phyloP scores from a whole-genome alignment of 768 basidiomycete genomes.

The Amanita fuliginea region DNA sequence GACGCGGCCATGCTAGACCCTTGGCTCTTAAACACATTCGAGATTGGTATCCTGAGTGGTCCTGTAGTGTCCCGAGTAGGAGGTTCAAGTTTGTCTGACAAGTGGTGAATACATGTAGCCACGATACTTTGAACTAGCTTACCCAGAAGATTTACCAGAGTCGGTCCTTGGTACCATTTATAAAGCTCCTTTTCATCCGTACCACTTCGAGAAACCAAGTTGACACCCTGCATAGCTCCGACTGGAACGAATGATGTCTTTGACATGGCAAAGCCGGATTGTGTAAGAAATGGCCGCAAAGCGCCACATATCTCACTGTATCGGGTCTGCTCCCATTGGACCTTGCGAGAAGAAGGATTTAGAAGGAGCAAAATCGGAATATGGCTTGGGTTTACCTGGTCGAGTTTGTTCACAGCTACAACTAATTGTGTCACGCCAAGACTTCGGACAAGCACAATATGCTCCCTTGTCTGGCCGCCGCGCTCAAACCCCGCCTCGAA shows the following conservation, averaged over 20 bases:
- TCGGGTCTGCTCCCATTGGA: slow-evolving; percentile 74
- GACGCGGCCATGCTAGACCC: slow-evolving; percentile 68
- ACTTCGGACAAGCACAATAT: slow-evolving; percentile 83
- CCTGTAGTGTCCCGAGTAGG: slow-evolving; percentile 66
- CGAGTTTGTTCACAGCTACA: slow-evolving; percentile 92
- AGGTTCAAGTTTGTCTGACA: slow-evolving; percentile 67
- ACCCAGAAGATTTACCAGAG: slow-evolving; percentile 81
- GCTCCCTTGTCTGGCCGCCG: slow-evolving; percentile 93
- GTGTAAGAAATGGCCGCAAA: slow-evolving; percentile 71
- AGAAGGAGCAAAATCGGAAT: neutral
- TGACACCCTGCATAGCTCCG: slow-evolving; percentile 83
- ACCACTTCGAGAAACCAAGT: slow-evolving; percentile 46
- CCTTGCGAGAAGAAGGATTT: slow-evolving; percentile 31
- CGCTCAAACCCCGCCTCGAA: slow-evolving; percentile 94
- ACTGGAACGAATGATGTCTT: slow-evolving; percentile 85
- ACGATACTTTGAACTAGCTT: neutral
- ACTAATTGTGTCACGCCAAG: slow-evolving; percentile 87
- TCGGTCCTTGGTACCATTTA: slow-evolving; percentile 80
- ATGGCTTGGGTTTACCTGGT: slow-evolving; percentile 45
- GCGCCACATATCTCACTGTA: slow-evolving; percentile 76
- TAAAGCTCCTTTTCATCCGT: slow-evolving; percentile 36
- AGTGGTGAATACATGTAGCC: neutral
- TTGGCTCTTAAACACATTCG: slow-evolving; percentile 91
- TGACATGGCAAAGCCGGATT: slow-evolving; percentile 74
- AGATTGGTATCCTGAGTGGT: slow-evolving; percentile 79